These are phyloP conservation scores for Aspergillus viridinutans DNA, from an alignment of 2,329 filamentous ascomycete genomes.

Conservation along the genomic window DNA sequence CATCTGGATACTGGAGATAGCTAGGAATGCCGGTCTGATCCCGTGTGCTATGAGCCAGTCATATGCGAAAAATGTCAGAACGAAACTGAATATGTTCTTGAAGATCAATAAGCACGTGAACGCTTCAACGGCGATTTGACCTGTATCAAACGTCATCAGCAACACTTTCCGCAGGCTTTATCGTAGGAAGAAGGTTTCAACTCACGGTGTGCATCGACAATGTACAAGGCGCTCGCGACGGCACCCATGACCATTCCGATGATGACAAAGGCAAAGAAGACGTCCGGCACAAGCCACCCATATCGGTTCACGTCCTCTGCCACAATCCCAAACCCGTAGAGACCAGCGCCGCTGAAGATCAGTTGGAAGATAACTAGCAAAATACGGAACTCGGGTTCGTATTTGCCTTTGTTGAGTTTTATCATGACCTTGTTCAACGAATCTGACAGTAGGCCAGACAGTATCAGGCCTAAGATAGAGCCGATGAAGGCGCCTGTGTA, in stretches of 20 bases:
- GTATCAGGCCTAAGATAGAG: conserved; percentile 68
- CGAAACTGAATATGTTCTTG: conserved; percentile 91
- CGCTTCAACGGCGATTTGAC: conserved; percentile 76
- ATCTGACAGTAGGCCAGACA: conserved; percentile 74
- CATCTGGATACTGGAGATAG: conserved; percentile 72
- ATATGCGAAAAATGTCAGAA: conserved; percentile 77
- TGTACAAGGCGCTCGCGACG: conserved; percentile 78
- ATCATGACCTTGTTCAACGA: conserved; percentile 67
- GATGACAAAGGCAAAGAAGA: conserved; percentile 81
- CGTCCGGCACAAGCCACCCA: conserved; percentile 68
- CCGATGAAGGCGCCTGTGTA: conserved; percentile 85
- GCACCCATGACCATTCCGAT: conserved; percentile 90
- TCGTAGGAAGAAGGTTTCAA: conserved; percentile 16
- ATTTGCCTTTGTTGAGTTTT: conserved; percentile 70
- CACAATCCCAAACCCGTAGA: conserved; percentile 81
- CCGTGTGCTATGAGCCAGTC: conserved; percentile 67
- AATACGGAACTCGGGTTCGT: conserved; percentile 88
- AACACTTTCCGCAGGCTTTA: not conserved
- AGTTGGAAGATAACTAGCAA: conserved; percentile 78
- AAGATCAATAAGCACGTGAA: conserved; percentile 89
- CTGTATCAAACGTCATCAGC: conserved; percentile 37
- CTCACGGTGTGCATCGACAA: conserved; percentile 86
- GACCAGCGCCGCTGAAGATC: conserved; percentile 68
- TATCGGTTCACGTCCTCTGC: conserved; percentile 58
- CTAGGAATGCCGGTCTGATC: conserved; percentile 60